These are phyloP conservation scores for Mucor plumbeus DNA, from an alignment of 371 early-diverging fungal species.

Conservation along the genomic window DNA sequence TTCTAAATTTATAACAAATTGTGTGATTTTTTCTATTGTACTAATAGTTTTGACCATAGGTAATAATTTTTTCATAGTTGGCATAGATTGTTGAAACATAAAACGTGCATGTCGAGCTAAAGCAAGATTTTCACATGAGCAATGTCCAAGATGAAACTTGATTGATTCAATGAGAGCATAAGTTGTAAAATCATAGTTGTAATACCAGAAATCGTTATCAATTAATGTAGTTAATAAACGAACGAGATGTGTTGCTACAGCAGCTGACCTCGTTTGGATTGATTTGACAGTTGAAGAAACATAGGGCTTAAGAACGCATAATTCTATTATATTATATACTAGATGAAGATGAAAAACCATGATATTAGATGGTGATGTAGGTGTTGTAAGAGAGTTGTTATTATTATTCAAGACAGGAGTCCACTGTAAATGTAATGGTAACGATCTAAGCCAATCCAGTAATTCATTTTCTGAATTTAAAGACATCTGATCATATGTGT, in stretches of 20 bases:
- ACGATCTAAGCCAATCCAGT: conserved; percentile 29
- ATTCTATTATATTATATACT: conserved; percentile 35
- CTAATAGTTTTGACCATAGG: background rate
- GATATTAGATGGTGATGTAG: conserved; percentile 20
- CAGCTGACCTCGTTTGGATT: conserved; percentile 24
- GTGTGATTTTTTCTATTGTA: conserved; percentile 21
- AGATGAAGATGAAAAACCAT: conserved; percentile 33
- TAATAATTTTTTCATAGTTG: conserved; percentile 24
- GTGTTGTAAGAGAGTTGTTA: conserved; percentile 7
- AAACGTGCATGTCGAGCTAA: conserved; percentile 40
- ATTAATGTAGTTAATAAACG: conserved; percentile 13
- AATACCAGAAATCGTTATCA: conserved; percentile 17
- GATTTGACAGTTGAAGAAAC: conserved; percentile 22
- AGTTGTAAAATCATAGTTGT: conserved; percentile 19
- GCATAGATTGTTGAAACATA: conserved; percentile 48
- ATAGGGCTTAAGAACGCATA: conserved; percentile 33
- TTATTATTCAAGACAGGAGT: conserved; percentile 18
- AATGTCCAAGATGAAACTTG: conserved; percentile 21
- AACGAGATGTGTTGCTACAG: conserved; percentile 28
- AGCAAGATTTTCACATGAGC: conserved; percentile 16
- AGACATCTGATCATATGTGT: conserved; percentile 32
- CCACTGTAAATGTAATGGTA: conserved; percentile 41
- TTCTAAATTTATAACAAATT: conserved; percentile 28
- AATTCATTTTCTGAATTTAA: conserved; percentile 25
- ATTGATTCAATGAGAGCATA: conserved; percentile 26